Conservation (phyloP, 2,329 filamentous ascomycete species). For the Fusarium sp. region DNA sequence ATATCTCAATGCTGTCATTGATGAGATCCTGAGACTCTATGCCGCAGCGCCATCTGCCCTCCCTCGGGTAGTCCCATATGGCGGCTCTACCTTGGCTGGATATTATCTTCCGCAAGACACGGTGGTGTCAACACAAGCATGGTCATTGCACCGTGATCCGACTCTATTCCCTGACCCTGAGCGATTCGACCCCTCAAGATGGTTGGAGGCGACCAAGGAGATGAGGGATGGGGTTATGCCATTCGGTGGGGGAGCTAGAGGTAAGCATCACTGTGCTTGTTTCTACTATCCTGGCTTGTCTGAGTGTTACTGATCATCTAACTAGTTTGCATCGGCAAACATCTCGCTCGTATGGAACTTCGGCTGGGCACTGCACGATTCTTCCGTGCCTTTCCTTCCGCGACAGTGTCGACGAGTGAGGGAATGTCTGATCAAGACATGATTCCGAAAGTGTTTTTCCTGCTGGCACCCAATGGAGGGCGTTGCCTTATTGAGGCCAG, state of each 20-base stretch:
- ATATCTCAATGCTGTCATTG: conserved; percentile 54
- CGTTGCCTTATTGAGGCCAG: neutral
- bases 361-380: neutral
- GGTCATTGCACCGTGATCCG: conserved; percentile 52
- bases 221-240: neutral
- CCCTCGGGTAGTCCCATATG: conserved; percentile 51
- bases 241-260: neutral
- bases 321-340: neutral
- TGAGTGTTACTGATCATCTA: neutral
- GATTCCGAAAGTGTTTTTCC: neutral
- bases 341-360: conserved; percentile 1
- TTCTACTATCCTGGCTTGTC: neutral
- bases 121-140: conserved; percentile 53
- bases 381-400: neutral
- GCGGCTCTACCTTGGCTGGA: conserved; percentile 51
- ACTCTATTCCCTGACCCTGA: neutral
- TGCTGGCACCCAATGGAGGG: neutral
- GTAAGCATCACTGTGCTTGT: neutral
- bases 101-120: conserved; percentile 52
- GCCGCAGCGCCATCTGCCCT: conserved; percentile 51
- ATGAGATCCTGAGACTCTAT: conserved; percentile 57
- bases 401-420: neutral
- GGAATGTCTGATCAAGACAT: neutral
- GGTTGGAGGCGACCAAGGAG: neutral
- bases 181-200: neutral